phyloP scores from a whole-genome alignment of 108 stramenopile genomes.

The Pseudonitzschia multiseries region DNA sequence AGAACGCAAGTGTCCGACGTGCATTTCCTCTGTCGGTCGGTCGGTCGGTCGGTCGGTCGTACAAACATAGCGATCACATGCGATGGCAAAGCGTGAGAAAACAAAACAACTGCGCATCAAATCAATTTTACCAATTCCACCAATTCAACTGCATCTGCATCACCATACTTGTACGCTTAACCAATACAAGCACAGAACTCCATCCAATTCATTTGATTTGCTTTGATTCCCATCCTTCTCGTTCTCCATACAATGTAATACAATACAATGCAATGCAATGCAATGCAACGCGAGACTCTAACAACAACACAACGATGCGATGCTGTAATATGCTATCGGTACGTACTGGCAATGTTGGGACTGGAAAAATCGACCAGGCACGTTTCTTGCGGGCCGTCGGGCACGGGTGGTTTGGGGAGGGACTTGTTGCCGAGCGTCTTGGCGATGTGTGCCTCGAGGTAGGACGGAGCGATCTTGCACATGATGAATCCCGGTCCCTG shows the following conservation, averaged over 20 bases:
- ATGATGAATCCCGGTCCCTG: slow-evolving; percentile 86
- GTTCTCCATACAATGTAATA: no score
- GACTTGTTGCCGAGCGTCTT: slow-evolving; percentile 39
- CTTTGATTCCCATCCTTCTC: no score
- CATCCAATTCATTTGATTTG: not conserved
- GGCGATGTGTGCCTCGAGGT: slow-evolving; percentile 60
- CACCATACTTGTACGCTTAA: no score
- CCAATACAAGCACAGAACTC: not conserved
- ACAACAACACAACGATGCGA: no score
- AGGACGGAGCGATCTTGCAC: slow-evolving; percentile 54
- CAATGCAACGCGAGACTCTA: no score
- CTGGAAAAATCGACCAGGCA: slow-evolving; percentile 98
- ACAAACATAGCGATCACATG: not conserved
- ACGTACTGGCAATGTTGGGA: slow-evolving; percentile 95
- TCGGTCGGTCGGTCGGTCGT: not conserved
- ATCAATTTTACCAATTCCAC: no score
- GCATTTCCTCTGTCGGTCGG: slow-evolving; percentile 89
- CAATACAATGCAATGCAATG: no score
- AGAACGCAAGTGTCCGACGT: slow-evolving; percentile 97
- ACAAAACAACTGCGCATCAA: no score
- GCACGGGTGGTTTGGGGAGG: slow-evolving; percentile 43
- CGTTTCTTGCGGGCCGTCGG: slow-evolving; percentile 24
- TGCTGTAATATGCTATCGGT: not conserved
- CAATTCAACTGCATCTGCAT: no score
- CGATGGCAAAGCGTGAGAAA: slow-evolving; percentile 7